Evolutionary conservation across 768 basidiomycete species (phyloP).

Genomic region (Psilocybe subaeruginosa): DNA sequence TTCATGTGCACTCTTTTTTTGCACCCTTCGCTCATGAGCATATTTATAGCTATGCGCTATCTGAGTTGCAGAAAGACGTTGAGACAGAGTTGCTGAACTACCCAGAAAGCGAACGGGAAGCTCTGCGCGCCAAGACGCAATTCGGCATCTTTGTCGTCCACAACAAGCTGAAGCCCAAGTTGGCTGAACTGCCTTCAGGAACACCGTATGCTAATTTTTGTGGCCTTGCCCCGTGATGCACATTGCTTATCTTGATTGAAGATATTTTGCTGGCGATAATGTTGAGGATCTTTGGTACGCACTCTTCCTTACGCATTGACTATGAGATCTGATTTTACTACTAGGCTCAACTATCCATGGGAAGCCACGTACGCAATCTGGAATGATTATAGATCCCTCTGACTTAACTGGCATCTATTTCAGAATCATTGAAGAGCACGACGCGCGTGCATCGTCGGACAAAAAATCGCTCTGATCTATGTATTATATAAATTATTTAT

Average conservation of each 20-base stretch:
- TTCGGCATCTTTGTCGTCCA: constrained; percentile 95
- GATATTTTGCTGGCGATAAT: constrained; percentile 24
- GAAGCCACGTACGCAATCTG: constrained; percentile 61
- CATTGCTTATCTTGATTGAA: neutral
- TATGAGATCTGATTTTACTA: neutral
- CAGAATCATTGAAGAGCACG: constrained; percentile 81
- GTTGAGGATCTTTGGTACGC: constrained; percentile 28
- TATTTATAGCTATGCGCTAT: constrained; percentile 75
- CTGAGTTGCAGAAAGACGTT: constrained; percentile 90
- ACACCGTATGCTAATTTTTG: constrained; percentile 45
- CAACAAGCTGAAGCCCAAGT: constrained; percentile 90
- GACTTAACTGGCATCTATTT: neutral
- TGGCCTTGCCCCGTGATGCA: neutral
- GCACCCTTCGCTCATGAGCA: neutral
- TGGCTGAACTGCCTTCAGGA: constrained; percentile 70
- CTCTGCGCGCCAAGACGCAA: constrained; percentile 64
- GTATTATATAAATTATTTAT: neutral
- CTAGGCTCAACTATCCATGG: constrained; percentile 86
- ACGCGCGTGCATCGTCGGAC: constrained; percentile 49
- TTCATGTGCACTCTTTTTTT: neutral
- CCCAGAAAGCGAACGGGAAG: constrained; percentile 77
- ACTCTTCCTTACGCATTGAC: neutral
- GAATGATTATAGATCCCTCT: neutral
- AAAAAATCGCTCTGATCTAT: neutral
- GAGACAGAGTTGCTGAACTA: constrained; percentile 64